phyloP scores from a whole-genome alignment of 2,329 filamentous ascomycete species.

The Colletotrichum salicis region DNA sequence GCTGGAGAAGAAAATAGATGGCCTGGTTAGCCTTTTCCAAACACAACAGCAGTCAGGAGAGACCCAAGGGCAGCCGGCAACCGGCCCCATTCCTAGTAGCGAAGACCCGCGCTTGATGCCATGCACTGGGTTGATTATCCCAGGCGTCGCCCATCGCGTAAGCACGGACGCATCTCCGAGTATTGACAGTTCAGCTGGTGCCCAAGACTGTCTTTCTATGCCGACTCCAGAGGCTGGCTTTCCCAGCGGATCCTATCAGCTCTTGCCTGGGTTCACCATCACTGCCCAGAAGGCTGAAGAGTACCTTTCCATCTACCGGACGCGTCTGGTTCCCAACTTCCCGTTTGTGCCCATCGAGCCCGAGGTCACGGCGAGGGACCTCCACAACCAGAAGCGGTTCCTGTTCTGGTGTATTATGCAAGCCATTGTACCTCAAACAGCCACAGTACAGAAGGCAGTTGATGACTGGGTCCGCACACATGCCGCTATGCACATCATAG shows the following conservation, averaged over 20 bases:
- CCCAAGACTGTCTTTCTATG: neutral
- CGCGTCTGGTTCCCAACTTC: constrained; percentile 46
- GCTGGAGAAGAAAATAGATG: constrained; percentile 53
- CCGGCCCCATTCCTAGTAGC: neutral
- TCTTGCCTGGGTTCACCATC: constrained; percentile 50
- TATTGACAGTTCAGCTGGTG: neutral
- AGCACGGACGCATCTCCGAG: neutral
- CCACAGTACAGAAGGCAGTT: constrained; percentile 45
- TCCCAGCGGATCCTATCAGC: neutral
- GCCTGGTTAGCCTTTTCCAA: constrained; percentile 50
- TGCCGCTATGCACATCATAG: constrained; percentile 50
- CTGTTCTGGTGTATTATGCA: constrained; percentile 53
- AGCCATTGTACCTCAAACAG: constrained; percentile 45
- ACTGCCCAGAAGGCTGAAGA: constrained; percentile 46
- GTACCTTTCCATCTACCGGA: constrained; percentile 47
- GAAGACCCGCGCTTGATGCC: neutral
- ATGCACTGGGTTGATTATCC: neutral
- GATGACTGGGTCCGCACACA: constrained; percentile 50
- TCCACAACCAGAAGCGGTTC: constrained; percentile 47
- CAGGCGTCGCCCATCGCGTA: neutral
- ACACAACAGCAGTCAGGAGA: constrained; percentile 38
- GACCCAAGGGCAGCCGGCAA: neutral
- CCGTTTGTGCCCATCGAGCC: constrained; percentile 50
- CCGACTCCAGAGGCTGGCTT: neutral
- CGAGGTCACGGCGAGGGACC: constrained; percentile 40